Percentiles rank a stretch among this genome's conserved stretches.
Conservation (phyloP, 2,329 filamentous ascomycete species). For the Arthrobotrys pseudoclavata region DNA sequence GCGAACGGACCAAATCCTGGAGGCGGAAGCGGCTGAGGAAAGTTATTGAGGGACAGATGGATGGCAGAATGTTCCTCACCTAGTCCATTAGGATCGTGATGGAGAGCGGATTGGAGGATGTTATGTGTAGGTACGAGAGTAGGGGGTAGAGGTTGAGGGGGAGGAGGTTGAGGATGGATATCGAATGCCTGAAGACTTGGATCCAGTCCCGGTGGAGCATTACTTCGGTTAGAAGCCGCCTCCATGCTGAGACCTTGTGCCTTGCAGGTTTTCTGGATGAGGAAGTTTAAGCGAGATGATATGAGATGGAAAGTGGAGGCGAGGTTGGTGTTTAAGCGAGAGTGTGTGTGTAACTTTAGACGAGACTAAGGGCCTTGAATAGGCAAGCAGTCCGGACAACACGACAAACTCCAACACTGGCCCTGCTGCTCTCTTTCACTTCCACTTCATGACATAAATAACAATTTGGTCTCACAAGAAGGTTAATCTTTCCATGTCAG, state of each 20-base stretch:
- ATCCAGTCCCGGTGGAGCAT: slow-evolving; percentile 1
- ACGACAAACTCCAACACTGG: not conserved
- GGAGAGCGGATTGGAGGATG: not conserved
- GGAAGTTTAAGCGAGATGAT: slow-evolving; percentile 28
- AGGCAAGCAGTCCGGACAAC: not conserved
- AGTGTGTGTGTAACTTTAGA: not conserved
- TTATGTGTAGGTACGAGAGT: not conserved
- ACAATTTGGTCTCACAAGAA: too few species aligned
- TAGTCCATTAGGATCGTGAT: not conserved
- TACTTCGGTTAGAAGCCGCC: slow-evolving; percentile 26
- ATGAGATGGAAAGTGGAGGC: slow-evolving; percentile 23
- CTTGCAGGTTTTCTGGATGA: slow-evolving; percentile 9
- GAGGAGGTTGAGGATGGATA: not conserved
- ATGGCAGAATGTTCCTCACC: slow-evolving; percentile 3
- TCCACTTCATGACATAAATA: not conserved
- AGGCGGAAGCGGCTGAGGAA: too few species aligned
- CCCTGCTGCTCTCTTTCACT: not conserved
- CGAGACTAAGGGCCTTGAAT: not conserved
- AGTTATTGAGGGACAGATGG: not conserved
- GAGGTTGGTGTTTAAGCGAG: slow-evolving; percentile 7
- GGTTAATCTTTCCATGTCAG: too few species aligned
- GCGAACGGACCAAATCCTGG: slow-evolving; percentile 3
- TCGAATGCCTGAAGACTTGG: not conserved
- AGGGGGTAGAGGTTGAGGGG: not conserved
- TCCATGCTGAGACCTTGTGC: slow-evolving; percentile 11